A percentile compares a stretch with the other conserved stretches of the same genome.
Conservation (phyloP, 1,139 yeast species). For the Yamadazyma oceani region DNA sequence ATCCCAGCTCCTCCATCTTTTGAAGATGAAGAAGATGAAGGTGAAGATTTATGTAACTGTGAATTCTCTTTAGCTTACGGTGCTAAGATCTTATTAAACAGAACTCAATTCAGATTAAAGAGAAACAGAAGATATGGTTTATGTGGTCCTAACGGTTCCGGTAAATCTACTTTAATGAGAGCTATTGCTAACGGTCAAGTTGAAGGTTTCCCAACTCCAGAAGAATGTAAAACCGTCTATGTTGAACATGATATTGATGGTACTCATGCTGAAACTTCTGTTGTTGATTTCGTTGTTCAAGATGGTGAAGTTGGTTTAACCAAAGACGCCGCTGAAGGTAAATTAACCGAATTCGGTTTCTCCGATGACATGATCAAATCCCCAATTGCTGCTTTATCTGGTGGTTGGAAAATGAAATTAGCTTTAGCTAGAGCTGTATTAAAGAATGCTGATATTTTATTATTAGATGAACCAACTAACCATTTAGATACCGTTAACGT, state of each 20-base stretch:
- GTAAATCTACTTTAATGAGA: constrained; percentile 99
- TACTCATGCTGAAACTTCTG: constrained; percentile 93
- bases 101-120: constrained; percentile 98
- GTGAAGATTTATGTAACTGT: constrained; percentile 99
- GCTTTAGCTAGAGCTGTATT: constrained; percentile 99
- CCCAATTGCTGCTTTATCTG: constrained; percentile 96
- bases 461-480: constrained; percentile 99
- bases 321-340: constrained; percentile 63
- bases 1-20: constrained; percentile 94
- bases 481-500: constrained; percentile 99
- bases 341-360: constrained; percentile 88
- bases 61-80: constrained; percentile 99
- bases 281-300: constrained; percentile 81
- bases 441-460: constrained; percentile 96
- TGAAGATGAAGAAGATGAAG: constrained; percentile 99
- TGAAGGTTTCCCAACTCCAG: constrained; percentile 99
- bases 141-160: constrained; percentile 99
- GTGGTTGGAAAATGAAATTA: constrained; percentile 99
- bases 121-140: constrained; percentile 99
- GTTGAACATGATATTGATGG: constrained; percentile 99
- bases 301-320: constrained; percentile 81
- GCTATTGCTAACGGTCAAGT: constrained; percentile 99
- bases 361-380: constrained; percentile 84
- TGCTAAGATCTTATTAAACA: constrained; percentile 99
- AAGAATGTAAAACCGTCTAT: constrained; percentile 97